phyloP scores from a whole-genome alignment of 345 rosid species.

The sweet orange (Citrus sinensis) region DVS_A1.0 CM039164.1:22634501-22635000 shows the following conservation, averaged over 20 bases:
- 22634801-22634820: background rate
- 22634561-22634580: constrained; percentile 66
- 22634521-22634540: background rate
- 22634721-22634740: background rate
- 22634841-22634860: background rate
- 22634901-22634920: too few species aligned
- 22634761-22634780: background rate
- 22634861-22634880: background rate
- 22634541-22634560: background rate
- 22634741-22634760: constrained; percentile 1
- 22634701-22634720: background rate
- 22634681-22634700: background rate
- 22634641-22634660: constrained; percentile 53
- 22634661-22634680: background rate
- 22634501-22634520: background rate
- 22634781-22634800: background rate
- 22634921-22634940: background rate
- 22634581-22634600: constrained; percentile 84
- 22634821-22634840: background rate
- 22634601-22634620: constrained; percentile 68
- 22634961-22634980: background rate
- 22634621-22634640: constrained; percentile 68
- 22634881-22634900: background rate
- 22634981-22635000: background rate
- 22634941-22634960: background rate